A percentile compares a stretch with the other conserved stretches of the same genome.
Conservation (phyloP, 2,329 filamentous ascomycete species). For the Tolypocladium endophyticum region DNA sequence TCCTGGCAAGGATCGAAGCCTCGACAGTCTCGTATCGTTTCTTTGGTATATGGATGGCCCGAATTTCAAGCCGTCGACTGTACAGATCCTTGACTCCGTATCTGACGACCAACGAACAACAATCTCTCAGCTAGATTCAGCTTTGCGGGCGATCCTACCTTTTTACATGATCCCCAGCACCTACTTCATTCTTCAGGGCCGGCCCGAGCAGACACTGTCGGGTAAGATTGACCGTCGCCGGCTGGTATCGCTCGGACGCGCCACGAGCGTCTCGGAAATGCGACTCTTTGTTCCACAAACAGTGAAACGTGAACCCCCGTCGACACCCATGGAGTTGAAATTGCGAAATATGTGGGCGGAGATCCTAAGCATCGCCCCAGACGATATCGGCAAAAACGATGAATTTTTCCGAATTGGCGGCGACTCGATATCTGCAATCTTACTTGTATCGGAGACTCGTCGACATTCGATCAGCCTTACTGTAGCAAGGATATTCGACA, state of each 20-base stretch:
- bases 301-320: conserved; percentile 5
- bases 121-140: not conserved
- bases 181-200: conserved; percentile 25
- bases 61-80: not conserved
- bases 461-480: not conserved
- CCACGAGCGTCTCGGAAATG: not conserved
- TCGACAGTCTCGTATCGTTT: not conserved
- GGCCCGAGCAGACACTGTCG: conserved; percentile 16
- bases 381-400: conserved; percentile 3
- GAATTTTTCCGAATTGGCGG: not conserved
- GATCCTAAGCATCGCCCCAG: conserved; percentile 1
- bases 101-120: not conserved
- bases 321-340: not conserved
- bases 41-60: not conserved
- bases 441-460: not conserved
- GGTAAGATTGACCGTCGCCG: conserved; percentile 4
- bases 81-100: not conserved
- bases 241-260: not conserved
- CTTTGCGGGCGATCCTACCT: conserved; percentile 5
- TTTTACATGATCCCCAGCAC: conserved; percentile 30
- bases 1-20: not conserved
- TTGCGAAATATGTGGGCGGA: conserved; percentile 9
- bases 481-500: not conserved
- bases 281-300: not conserved
- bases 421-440: not conserved